Evolutionary conservation across 805 yeast species (phyloP).

Genomic region (Candida orba): DNA sequence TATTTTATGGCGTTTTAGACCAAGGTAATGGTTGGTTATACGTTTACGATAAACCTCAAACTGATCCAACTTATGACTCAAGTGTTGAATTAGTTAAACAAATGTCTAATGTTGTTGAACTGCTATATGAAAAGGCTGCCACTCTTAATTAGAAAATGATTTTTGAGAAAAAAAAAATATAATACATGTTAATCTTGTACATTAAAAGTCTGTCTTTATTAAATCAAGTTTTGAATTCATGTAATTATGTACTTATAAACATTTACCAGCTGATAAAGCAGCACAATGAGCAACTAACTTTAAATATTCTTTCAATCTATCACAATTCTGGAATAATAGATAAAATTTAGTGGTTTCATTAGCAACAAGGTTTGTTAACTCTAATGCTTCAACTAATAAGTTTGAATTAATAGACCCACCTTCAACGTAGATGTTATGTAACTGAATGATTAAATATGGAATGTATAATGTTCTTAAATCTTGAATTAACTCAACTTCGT

Average conservation of each 20-base stretch:
- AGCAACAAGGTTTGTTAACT: slow-evolving; percentile 57
- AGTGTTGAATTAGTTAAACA: slow-evolving; percentile 81
- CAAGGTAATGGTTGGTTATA: slow-evolving; percentile 98
- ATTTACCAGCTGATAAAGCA: slow-evolving; percentile 45
- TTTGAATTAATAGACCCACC: slow-evolving; percentile 28
- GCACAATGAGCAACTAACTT: slow-evolving; percentile 49
- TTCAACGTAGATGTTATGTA: slow-evolving; percentile 47
- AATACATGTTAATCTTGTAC: too few relatives aligned
- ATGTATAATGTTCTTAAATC: slow-evolving; percentile 63
- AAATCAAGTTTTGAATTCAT: not conserved
- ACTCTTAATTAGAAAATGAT: slow-evolving; percentile 47
- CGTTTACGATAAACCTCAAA: slow-evolving; percentile 80
- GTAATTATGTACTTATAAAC: slow-evolving; percentile 2
- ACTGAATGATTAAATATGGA: slow-evolving; percentile 64
- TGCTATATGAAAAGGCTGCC: slow-evolving; percentile 89
- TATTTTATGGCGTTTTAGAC: slow-evolving; percentile 93
- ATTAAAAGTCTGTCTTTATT: not conserved
- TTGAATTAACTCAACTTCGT: slow-evolving; percentile 35
- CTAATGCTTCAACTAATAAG: slow-evolving; percentile 50
- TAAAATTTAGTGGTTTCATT: slow-evolving; percentile 58
- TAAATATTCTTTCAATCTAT: slow-evolving; percentile 45
- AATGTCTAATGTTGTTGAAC: slow-evolving; percentile 82
- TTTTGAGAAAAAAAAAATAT: not conserved
- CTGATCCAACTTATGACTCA: slow-evolving; percentile 83
- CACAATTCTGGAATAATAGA: slow-evolving; percentile 50